A percentile compares a stretch with the other conserved stretches of the same genome.
Conservation (phyloP, 306 rosid species). For the Albizia julibrissin region DNA sequence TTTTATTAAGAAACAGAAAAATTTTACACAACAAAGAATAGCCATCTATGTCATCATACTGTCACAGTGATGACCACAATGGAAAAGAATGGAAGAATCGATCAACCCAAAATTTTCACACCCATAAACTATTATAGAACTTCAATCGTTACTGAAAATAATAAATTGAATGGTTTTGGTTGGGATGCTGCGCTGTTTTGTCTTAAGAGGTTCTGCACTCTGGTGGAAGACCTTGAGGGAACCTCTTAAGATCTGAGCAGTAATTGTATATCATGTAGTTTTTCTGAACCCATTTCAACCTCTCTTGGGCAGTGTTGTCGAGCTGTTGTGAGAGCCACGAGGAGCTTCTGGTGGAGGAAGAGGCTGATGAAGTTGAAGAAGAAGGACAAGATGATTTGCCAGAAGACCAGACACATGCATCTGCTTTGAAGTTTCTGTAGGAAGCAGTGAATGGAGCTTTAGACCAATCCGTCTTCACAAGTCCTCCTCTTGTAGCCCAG, state of each 20-base stretch:
- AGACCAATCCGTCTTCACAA: not conserved
- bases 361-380: slow-evolving; percentile 13
- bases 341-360: not conserved
- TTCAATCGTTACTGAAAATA: not conserved
- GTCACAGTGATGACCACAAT: not conserved
- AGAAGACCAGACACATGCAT: not conserved
- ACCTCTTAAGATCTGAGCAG: slow-evolving; percentile 55
- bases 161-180: not conserved
- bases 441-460: slow-evolving; percentile 2
- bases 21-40: not conserved
- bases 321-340: slow-evolving; percentile 55
- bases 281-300: slow-evolving; percentile 58
- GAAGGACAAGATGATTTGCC: not conserved
- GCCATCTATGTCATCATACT: not conserved
- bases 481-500: not conserved
- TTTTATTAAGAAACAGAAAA: not conserved
- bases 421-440: slow-evolving; percentile 4
- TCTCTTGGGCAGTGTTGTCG: slow-evolving; percentile 39
- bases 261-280: slow-evolving; percentile 74
- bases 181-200: too few species aligned
- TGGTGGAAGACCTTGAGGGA: slow-evolving; percentile 63
- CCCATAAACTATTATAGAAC: not conserved
- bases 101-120: not conserved
- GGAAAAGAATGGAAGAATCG: not conserved
- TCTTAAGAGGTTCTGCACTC: slow-evolving; percentile 58